phyloP scores from a whole-genome alignment of 1,284 basidiomycete genomes.

The Coniophora puteana region DNA sequence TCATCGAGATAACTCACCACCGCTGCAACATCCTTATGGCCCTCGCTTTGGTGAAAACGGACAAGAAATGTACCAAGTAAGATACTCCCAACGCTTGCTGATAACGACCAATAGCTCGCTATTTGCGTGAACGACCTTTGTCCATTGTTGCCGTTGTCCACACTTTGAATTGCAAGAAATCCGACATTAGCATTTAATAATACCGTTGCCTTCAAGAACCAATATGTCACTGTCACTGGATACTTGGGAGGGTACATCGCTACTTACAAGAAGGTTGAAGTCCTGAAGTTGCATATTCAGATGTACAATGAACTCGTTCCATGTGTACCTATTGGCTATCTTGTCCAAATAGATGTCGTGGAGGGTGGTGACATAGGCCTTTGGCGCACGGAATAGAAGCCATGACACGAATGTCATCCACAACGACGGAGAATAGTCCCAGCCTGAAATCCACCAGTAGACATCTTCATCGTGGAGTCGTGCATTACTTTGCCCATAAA shows the following conservation, averaged over 20 bases:
- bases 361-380: constrained; percentile 5
- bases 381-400: constrained; percentile 8
- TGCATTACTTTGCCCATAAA: constrained; percentile 5
- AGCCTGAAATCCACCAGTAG: constrained; percentile 2
- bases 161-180: constrained; percentile 30
- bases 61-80: constrained; percentile 30
- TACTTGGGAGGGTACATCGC: no score
- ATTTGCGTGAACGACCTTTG: constrained; percentile 21
- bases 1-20: constrained; percentile 10
- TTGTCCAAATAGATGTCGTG: constrained; percentile 7
- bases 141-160: constrained; percentile 7
- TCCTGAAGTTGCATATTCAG: constrained; percentile 5
- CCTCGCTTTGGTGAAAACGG: constrained; percentile 24
- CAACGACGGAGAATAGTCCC: constrained; percentile 2
- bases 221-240: not conserved
- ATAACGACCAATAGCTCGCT: constrained; percentile 30
- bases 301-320: constrained; percentile 4
- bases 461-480: constrained; percentile 9
- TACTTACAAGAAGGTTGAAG: constrained; percentile 5
- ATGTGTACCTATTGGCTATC: constrained; percentile 3
- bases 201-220: constrained; percentile 32
- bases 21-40: constrained; percentile 14
- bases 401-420: constrained; percentile 6
- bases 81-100: constrained; percentile 28
- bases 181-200: constrained; percentile 31